These are phyloP conservation scores for Lipomyces sp. DNA, from an alignment of 805 yeast genomes.

Conservation along the genomic window DNA sequence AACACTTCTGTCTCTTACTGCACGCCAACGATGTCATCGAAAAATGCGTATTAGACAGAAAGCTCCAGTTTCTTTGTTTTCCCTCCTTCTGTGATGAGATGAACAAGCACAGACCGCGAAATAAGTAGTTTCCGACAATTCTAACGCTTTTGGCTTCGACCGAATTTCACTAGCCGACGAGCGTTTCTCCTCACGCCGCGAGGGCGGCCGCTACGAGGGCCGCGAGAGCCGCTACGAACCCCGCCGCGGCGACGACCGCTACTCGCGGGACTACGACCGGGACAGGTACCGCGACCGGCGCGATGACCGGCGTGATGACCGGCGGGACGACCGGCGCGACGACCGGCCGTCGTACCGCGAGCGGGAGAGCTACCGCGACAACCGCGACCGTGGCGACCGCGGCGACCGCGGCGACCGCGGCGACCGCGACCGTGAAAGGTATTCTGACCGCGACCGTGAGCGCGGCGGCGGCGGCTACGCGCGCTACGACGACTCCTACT, in stretches of 20 bases:
- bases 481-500: slow-evolving; percentile 12
- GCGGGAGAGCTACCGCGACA: slow-evolving; percentile 13
- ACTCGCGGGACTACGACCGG: too few species aligned
- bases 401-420: neutral
- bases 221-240: slow-evolving; percentile 21
- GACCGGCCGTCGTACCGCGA: slow-evolving; percentile 2
- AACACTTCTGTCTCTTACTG: too few species aligned
- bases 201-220: slow-evolving; percentile 9
- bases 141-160: neutral
- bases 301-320: slow-evolving; percentile 20
- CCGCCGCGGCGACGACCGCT: slow-evolving; percentile 18
- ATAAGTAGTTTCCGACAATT: neutral
- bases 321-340: slow-evolving; percentile 19
- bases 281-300: slow-evolving; percentile 19
- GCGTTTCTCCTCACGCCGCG: slow-evolving; percentile 5
- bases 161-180: neutral
- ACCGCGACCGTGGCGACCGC: slow-evolving; percentile 8
- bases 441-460: slow-evolving; percentile 5
- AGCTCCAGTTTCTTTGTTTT: too few species aligned
- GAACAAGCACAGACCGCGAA: too few species aligned
- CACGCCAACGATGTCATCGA: too few species aligned
- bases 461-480: slow-evolving; percentile 10
- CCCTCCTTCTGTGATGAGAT: too few species aligned
- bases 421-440: too few species aligned
- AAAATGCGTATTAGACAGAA: too few species aligned